These are phyloP conservation scores for Kalanchoe fedtschenkoi DNA, from an alignment of 164 flowering plant genomes.

Conservation along the genomic window DNA sequence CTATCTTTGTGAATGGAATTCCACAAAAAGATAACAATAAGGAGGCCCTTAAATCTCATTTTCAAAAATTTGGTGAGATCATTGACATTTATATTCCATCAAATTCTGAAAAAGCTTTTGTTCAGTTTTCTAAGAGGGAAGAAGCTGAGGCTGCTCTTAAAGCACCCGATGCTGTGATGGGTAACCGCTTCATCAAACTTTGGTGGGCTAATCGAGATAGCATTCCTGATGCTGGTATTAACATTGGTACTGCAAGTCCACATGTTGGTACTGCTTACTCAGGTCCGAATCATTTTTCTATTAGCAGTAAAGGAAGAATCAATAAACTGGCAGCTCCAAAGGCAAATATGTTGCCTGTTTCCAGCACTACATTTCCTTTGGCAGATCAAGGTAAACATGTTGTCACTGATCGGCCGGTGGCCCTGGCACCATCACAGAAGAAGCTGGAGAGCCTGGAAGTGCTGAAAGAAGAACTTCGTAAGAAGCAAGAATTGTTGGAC, in stretches of 20 bases:
- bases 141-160: conserved; percentile 91
- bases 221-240: conserved; percentile 41
- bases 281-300: conserved; percentile 15
- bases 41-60: conserved; percentile 77
- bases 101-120: conserved; percentile 73
- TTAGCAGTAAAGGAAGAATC: conserved; percentile 31
- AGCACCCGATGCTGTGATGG: conserved; percentile 99
- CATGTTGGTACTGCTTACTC: too few relatives aligned
- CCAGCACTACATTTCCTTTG: conserved; percentile 21
- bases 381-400: conserved; percentile 27
- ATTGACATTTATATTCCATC: conserved; percentile 69
- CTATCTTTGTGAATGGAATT: conserved; percentile 75
- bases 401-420: conserved; percentile 32
- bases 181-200: conserved; percentile 87
- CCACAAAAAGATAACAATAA: conserved; percentile 64
- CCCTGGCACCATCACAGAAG: conserved; percentile 45
- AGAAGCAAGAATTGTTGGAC: conserved; percentile 83
- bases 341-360: conserved; percentile 5
- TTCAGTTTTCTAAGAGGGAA: conserved; percentile 88
- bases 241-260: conserved; percentile 21
- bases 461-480: conserved; percentile 78
- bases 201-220: conserved; percentile 94
- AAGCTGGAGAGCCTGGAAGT: conserved; percentile 60
- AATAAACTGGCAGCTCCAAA: conserved; percentile 20
- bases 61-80: conserved; percentile 80